Conservation (phyloP, 192 early-diverging fungal genomes). For the Allomyces macrogynus region DNA sequence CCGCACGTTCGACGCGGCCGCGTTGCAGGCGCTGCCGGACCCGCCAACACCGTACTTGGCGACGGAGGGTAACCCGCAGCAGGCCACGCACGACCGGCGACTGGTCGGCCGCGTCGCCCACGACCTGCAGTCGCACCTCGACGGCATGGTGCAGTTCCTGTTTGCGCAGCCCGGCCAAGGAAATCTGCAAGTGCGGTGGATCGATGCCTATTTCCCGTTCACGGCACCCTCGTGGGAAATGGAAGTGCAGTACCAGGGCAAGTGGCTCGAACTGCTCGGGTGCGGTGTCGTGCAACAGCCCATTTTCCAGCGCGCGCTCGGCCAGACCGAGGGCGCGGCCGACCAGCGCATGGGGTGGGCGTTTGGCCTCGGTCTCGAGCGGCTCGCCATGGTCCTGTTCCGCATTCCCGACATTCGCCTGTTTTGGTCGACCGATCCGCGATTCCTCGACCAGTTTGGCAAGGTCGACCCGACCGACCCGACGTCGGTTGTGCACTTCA, state of each 20-base stretch:
- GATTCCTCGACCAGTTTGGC: conserved; percentile 71
- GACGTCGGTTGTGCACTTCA: conserved; percentile 49
- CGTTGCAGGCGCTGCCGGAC: not conserved
- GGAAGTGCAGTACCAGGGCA: conserved; percentile 77
- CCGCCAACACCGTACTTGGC: no score
- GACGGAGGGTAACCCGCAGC: conserved; percentile 42
- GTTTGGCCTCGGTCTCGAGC: conserved; percentile 89
- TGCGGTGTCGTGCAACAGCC: conserved; percentile 80
- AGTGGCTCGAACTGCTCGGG: conserved; percentile 86
- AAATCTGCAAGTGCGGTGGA: conserved; percentile 72
- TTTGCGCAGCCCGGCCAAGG: conserved; percentile 21
- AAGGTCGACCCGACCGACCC: conserved; percentile 4
- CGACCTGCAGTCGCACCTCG: conserved; percentile 63
- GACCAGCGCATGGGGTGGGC: conserved; percentile 80
- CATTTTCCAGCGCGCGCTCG: conserved; percentile 40
- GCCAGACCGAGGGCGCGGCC: conserved; percentile 16
- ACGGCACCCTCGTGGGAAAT: conserved; percentile 94
- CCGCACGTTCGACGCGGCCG: conserved; percentile 31
- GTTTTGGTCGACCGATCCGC: conserved; percentile 78
- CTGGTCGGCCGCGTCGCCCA: conserved; percentile 33
- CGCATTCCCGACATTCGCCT: conserved; percentile 86
- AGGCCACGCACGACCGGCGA: conserved; percentile 38
- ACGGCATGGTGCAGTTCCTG: conserved; percentile 53
- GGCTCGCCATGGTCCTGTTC: conserved; percentile 90
- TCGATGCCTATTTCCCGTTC: conserved; percentile 85